phyloP scores from a whole-genome alignment of 805 yeast species.

The Ogataea allantospora region DNA sequence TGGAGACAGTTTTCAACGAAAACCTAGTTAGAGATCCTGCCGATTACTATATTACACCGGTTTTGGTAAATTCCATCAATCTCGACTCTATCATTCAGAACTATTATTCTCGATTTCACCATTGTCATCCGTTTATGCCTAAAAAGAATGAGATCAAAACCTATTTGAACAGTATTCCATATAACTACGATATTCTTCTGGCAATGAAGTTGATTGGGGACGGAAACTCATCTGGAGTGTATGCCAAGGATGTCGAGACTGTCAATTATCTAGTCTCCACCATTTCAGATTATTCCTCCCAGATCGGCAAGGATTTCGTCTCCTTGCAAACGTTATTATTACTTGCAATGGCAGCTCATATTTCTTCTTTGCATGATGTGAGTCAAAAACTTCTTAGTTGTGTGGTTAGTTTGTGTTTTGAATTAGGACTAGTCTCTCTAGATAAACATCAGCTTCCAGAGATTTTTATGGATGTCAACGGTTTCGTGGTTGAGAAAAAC shows the following conservation, averaged over 20 bases:
- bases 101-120: slow-evolving; percentile 41
- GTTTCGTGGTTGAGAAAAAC: slow-evolving; percentile 25
- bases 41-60: slow-evolving; percentile 31
- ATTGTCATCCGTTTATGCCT: slow-evolving; percentile 49
- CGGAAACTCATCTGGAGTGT: slow-evolving; percentile 40
- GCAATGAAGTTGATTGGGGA: slow-evolving; percentile 51
- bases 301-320: slow-evolving; percentile 40
- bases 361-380: slow-evolving; percentile 50
- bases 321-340: slow-evolving; percentile 43
- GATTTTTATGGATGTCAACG: slow-evolving; percentile 35
- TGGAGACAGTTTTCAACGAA: slow-evolving; percentile 28
- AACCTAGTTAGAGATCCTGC: slow-evolving; percentile 18
- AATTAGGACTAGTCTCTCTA: slow-evolving; percentile 38
- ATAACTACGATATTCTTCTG: slow-evolving; percentile 41
- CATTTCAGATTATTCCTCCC: slow-evolving; percentile 32
- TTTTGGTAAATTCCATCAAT: slow-evolving; percentile 27
- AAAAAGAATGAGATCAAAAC: slow-evolving; percentile 34
- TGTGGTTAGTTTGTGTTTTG: slow-evolving; percentile 38
- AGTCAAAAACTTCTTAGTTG: slow-evolving; percentile 43
- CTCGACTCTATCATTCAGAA: slow-evolving; percentile 27
- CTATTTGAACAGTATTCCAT: slow-evolving; percentile 35
- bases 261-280: slow-evolving; percentile 38
- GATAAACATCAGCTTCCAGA: slow-evolving; percentile 34
- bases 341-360: slow-evolving; percentile 45
- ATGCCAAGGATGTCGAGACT: slow-evolving; percentile 40